Percentiles rank a stretch among this genome's conserved stretches.
Conservation (phyloP, 768 basidiomycete species). For the Amanita rubescens region DNA sequence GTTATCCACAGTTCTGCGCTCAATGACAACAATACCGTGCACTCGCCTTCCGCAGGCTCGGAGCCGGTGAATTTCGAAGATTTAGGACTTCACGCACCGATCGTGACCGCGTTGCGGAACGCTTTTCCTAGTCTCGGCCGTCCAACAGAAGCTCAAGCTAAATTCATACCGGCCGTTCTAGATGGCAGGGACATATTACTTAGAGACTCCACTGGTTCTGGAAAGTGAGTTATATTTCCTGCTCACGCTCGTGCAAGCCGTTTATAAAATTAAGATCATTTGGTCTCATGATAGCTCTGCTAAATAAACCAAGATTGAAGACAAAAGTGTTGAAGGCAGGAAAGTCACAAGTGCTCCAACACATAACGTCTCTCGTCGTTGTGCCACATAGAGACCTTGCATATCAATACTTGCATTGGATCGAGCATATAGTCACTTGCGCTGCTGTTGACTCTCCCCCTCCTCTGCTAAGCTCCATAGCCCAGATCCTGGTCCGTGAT, state of each 20-base stretch:
- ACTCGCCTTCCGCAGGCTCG: not conserved
- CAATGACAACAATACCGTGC: not conserved
- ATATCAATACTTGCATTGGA: conserved; percentile 60
- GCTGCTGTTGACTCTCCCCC: conserved; percentile 22
- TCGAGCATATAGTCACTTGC: conserved; percentile 38
- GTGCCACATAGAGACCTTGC: conserved; percentile 73
- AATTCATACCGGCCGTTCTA: conserved; percentile 56
- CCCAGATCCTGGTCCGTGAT: conserved; percentile 58
- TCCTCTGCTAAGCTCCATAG: conserved; percentile 34
- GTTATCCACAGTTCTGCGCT: not conserved
- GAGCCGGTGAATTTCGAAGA: conserved; percentile 34
- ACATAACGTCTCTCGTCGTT: conserved; percentile 50
- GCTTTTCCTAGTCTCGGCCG: conserved; percentile 56
- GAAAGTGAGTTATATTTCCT: conserved; percentile 49
- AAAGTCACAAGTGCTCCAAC: conserved; percentile 16
- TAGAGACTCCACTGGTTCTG: conserved; percentile 68
- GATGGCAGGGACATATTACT: conserved; percentile 53
- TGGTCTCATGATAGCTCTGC: conserved; percentile 56
- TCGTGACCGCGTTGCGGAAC: conserved; percentile 40
- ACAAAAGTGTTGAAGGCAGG: conserved; percentile 15
- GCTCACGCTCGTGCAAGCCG: not conserved
- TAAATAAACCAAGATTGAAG: conserved; percentile 43
- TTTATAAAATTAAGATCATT: conserved; percentile 47
- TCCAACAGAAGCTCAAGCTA: conserved; percentile 54
- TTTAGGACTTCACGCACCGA: conserved; percentile 42